Percentiles rank a stretch among this genome's conserved stretches.
Evolutionary conservation across 495 filamentous ascomycete genomes (phyloP).

Genomic region (Alectoria sarmentosa): DNA sequence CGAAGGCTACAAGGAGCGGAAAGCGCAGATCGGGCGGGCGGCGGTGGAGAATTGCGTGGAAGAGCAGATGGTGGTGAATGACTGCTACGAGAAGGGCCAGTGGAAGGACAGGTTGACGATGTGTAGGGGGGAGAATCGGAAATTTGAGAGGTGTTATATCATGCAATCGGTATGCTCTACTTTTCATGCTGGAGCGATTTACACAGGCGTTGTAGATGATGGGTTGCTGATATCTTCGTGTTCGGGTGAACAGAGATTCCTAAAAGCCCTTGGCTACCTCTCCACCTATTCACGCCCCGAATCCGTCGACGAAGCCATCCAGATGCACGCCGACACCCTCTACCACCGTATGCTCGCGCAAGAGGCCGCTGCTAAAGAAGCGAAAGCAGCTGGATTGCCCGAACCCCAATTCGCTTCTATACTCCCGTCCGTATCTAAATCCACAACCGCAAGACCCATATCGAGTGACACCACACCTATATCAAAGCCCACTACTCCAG

Average conservation of each 20-base stretch:
- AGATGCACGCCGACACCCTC: constrained; percentile 88
- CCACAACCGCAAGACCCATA: not conserved
- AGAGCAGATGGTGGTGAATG: constrained; percentile 66
- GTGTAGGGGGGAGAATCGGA: constrained; percentile 63
- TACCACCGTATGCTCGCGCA: constrained; percentile 80
- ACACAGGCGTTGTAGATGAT: not conserved
- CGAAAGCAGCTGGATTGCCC: constrained; percentile 53
- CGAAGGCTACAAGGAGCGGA: constrained; percentile 75
- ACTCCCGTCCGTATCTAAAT: constrained; percentile 32
- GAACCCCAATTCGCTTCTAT: constrained; percentile 41
- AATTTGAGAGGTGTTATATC: constrained; percentile 72
- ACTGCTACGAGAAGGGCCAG: constrained; percentile 66
- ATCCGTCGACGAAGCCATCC: constrained; percentile 78
- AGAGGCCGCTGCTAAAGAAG: constrained; percentile 59
- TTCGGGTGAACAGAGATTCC: constrained; percentile 53
- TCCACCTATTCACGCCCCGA: constrained; percentile 51
- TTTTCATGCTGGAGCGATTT: not conserved
- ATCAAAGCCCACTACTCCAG: constrained; percentile 23
- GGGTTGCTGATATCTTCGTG: constrained; percentile 3
- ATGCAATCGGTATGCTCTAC: constrained; percentile 57
- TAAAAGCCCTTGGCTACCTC: constrained; percentile 89
- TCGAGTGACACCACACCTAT: not conserved
- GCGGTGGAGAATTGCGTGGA: constrained; percentile 91
- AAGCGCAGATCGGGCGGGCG: constrained; percentile 65
- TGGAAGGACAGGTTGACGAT: constrained; percentile 53